Base-by-base conservation (phyloP, 2,329 filamentous ascomycete genomes). In the Aspergillus neoniger region DNA sequence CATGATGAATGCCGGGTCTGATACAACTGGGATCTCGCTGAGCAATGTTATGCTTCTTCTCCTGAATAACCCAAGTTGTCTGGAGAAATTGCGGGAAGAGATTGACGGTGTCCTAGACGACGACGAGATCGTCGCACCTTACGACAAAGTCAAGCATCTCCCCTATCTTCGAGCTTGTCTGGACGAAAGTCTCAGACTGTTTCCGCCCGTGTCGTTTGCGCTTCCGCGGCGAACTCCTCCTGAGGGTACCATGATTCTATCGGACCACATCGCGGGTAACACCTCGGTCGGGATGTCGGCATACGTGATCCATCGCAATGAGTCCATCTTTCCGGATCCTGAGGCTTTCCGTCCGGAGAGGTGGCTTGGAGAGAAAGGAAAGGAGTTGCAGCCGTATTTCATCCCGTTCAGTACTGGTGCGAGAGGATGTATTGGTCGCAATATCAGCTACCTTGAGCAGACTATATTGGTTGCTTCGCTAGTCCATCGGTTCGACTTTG, bases 21-120 rank as follows among this genome's bases (percentile, higher is more conserved):
- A 78, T 39, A 85, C 82, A 0, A 84, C 82, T 9, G 80, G 76
- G 49, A 81, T 83, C 50, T 74, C 83, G 2, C 75, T 86, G 65
- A 77, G 74, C 14, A 83, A 85, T 57, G 78, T 80, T 21, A 73
- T 86, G 65, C 81, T 80, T 65, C 76, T 79, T 61, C 74, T 86
- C 1, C 67, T 85, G 39, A 79, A 78, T 60, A 76, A 83, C 60
- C 80, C 82, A 0, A 43, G 65, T 1, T 69, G 64, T 17, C 64
- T 82, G 25, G 57, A 55, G 0, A 77, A 73, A 30, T 72, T 82
- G 0, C 73, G 76, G 0, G 69, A 74, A 5, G 82, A 84, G 64
- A 28, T 84, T 23, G 79, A 80, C 60, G 60, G 72, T 1, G 76
- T 77, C 9, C 67, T 83, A 0, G 74, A 77, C 0, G 62, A 70